phyloP scores from a whole-genome alignment of 495 filamentous ascomycete genomes.

The Annulohypoxylon stygium region DNA sequence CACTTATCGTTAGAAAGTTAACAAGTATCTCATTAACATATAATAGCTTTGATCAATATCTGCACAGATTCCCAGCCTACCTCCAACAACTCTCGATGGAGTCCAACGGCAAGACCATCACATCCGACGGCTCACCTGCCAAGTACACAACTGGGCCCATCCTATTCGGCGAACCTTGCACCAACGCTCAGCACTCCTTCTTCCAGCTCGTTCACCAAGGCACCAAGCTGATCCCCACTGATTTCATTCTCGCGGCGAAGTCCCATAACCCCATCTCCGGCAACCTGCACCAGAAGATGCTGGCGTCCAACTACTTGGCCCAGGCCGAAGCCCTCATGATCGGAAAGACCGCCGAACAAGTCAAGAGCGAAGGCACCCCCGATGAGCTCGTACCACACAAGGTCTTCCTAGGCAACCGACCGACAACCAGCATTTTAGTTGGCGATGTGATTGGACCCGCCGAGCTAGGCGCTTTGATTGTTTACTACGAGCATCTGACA shows the following conservation, averaged over 20 bases:
- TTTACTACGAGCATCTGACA: slow-evolving; percentile 98
- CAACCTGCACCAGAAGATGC: slow-evolving; percentile 98
- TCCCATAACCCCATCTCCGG: slow-evolving; percentile 94
- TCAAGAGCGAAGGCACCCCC: slow-evolving; percentile 87
- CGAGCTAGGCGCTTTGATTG: slow-evolving; percentile 93
- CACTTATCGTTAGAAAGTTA: background rate
- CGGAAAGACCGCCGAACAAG: slow-evolving; percentile 91
- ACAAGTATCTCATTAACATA: slow-evolving; percentile 36
- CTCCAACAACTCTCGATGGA: slow-evolving; percentile 99
- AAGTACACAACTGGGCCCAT: slow-evolving; percentile 96
- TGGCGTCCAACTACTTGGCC: slow-evolving; percentile 98
- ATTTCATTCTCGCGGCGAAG: slow-evolving; percentile 96
- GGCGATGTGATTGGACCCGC: slow-evolving; percentile 90
- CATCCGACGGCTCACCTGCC: slow-evolving; percentile 87
- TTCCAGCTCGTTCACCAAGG: slow-evolving; percentile 99
- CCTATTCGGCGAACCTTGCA: slow-evolving; percentile 97
- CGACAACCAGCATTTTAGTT: slow-evolving; percentile 93
- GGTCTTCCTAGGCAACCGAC: slow-evolving; percentile 97
- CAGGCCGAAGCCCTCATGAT: slow-evolving; percentile 99
- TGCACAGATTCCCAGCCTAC: slow-evolving; percentile 98
- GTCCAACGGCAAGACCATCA: slow-evolving; percentile 98
- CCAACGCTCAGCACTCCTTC: slow-evolving; percentile 99
- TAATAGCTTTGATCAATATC: slow-evolving; percentile 92
- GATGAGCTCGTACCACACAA: slow-evolving; percentile 94
- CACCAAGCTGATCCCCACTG: slow-evolving; percentile 97